phyloP scores from a whole-genome alignment of 2,329 filamentous ascomycete genomes.

The Arthrobotrys megalospora region DNA sequence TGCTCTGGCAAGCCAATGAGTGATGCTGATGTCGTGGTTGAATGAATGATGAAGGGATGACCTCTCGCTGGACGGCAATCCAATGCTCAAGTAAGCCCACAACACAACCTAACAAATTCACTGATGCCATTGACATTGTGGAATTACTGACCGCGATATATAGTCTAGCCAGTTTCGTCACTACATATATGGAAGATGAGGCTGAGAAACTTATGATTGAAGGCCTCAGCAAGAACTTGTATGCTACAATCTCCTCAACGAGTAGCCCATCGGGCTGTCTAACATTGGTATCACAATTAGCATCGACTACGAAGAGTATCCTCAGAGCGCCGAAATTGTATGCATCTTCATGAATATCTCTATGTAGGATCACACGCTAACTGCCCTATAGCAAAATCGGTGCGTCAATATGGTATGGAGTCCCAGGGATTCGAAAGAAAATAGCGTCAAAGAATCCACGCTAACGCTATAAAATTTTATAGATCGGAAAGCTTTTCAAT shows the following conservation, averaged over 20 bases:
- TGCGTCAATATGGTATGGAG: constrained; percentile 79
- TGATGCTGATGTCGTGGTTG: constrained; percentile 4
- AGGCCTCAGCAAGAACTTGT: constrained; percentile 91
- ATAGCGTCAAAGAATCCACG: neutral
- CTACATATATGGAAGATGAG: constrained; percentile 97
- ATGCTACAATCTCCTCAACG: constrained; percentile 64
- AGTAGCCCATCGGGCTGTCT: neutral
- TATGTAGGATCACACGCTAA: neutral
- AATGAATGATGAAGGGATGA: constrained; percentile 74
- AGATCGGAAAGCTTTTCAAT: constrained; percentile 88
- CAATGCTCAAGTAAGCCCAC: constrained; percentile 80
- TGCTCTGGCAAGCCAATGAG: neutral
- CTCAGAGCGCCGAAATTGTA: constrained; percentile 80
- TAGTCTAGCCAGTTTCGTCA: constrained; percentile 92
- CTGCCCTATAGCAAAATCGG: constrained; percentile 77
- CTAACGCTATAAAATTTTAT: neutral
- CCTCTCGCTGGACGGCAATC: constrained; percentile 89
- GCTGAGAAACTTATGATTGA: constrained; percentile 96
- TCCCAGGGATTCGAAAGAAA: neutral
- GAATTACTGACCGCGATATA: constrained; percentile 61
- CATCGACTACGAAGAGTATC: constrained; percentile 89
- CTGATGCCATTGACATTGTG: neutral
- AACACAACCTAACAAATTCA: neutral
- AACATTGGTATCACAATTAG: constrained; percentile 15
- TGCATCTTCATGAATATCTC: neutral